Base-by-base conservation (phyloP, 495 filamentous ascomycete species). In the Aspergillus indologenus region DNA sequence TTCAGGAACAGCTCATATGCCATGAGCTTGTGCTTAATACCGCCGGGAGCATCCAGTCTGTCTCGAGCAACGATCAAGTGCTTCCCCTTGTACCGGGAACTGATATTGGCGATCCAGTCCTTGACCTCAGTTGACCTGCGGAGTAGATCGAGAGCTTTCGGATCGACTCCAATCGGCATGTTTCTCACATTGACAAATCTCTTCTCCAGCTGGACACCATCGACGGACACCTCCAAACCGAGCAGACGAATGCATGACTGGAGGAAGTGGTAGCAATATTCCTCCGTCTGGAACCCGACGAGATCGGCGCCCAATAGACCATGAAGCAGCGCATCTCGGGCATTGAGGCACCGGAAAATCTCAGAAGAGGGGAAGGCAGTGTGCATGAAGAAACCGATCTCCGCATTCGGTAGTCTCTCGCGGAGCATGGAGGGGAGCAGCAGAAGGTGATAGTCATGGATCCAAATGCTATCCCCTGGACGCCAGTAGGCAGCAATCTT, bases 311-410 rank as follows among this genome's bases (percentile, higher is more conserved):
- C 92, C 5, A 96, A 83, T 72, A 97, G 90, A 43, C 92, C 92
- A 61, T 96, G 88, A 1, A 97, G 81, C 11, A 97, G 81, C 69
- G 92, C 80, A 60, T 89, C 90, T 52, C 92, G 89, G 11, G 88
- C 82, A 1, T 92, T 88, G 11, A 96, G 77, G 68, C 92, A 97
- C n/a, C 91, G 83, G 76, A 97, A 96, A 3, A 97, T 88, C 67
- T 97, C 92, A 6, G 92, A 96, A 0, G 92, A 96, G 0, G 92
- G 92, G 69, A 97, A 97, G 2, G 93, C 90, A 55, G 92, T 90
- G 68, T 97, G 92, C 46, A 97, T 77, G 73, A 97, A 97, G 73
- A 97, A 92, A 20, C 92, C 92, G 68, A 97, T 96, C 71, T 93
- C 86, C 23, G 91, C 91, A 62, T 96, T 89, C 0, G 92, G 91